These are phyloP conservation scores for Notholithocarpus densiflorus DNA, from an alignment of 306 rosid genomes.

Conservation along the genomic window DNA sequence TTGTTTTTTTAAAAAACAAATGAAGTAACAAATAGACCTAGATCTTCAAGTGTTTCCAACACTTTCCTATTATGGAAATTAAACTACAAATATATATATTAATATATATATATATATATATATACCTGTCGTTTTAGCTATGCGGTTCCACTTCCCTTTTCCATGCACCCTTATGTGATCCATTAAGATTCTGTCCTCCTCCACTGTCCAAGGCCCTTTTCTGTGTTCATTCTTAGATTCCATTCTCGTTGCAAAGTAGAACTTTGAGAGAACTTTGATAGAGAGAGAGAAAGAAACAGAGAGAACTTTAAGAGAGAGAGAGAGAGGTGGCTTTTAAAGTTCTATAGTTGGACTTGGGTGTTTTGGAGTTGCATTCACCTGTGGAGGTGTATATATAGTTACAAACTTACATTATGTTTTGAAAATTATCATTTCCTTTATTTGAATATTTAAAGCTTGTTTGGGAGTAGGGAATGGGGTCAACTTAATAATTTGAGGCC, in stretches of 20 bases:
- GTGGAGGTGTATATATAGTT: no score
- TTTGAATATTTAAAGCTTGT: no score
- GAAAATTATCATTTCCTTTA: no score
- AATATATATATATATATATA: neutral
- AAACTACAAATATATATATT: neutral
- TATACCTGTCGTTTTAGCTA: slow-evolving; percentile 25
- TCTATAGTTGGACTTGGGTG: no score
- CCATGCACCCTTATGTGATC: slow-evolving; percentile 26
- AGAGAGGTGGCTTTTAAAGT: neutral
- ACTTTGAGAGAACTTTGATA: neutral
- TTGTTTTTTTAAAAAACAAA: neutral
- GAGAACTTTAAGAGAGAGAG: neutral
- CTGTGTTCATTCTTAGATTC: slow-evolving; percentile 6
- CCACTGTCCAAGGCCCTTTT: slow-evolving; percentile 36
- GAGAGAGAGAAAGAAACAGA: neutral
- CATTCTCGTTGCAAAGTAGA: neutral
- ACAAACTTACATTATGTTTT: no score
- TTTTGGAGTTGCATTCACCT: no score
- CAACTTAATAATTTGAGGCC: no score
- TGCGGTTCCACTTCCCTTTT: slow-evolving; percentile 31
- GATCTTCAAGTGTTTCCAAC: neutral
- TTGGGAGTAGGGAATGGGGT: no score
- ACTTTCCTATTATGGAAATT: neutral
- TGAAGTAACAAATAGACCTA: neutral
- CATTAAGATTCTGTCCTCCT: slow-evolving; percentile 32